These are phyloP conservation scores for Amaranthus hypochondriacus DNA, from an alignment of 148 eudicot species.

Conservation along the genomic window DNA sequence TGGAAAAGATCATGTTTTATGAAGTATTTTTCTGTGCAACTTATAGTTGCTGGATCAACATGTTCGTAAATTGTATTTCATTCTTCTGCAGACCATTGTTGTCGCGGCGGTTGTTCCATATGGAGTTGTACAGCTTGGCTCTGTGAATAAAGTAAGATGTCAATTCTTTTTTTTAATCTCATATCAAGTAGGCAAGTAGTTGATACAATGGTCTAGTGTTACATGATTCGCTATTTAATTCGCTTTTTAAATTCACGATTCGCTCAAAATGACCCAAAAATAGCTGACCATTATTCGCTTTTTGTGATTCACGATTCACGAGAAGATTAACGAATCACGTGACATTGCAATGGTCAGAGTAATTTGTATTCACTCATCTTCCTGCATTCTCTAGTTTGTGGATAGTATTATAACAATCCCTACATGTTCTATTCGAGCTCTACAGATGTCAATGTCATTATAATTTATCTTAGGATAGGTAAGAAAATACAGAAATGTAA, in stretches of 20 bases:
- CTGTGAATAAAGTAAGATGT: too few species aligned
- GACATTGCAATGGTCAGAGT: neutral
- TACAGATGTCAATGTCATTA: neutral
- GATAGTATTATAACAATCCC: neutral
- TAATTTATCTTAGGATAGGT: neutral
- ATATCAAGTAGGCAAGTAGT: too few species aligned
- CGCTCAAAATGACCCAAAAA: too few species aligned
- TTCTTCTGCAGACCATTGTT: constrained; percentile 21
- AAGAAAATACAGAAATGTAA: neutral
- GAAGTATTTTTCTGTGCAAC: neutral
- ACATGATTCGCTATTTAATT: too few species aligned
- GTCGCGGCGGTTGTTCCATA: constrained; percentile 16
- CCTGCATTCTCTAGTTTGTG: neutral
- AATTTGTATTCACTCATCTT: neutral
- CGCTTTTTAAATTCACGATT: too few species aligned
- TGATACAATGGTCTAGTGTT: too few species aligned
- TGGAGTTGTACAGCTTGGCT: constrained; percentile 16
- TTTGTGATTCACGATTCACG: too few species aligned
- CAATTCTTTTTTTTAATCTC: too few species aligned
- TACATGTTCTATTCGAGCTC: too few species aligned
- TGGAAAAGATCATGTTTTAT: too few species aligned
- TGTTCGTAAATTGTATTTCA: neutral
- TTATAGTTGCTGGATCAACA: neutral
- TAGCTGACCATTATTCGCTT: too few species aligned
- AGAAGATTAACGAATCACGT: too few species aligned